These are phyloP conservation scores for Quercus cerris DNA, from an alignment of 306 rosid species.

Conservation along the genomic window DNA sequence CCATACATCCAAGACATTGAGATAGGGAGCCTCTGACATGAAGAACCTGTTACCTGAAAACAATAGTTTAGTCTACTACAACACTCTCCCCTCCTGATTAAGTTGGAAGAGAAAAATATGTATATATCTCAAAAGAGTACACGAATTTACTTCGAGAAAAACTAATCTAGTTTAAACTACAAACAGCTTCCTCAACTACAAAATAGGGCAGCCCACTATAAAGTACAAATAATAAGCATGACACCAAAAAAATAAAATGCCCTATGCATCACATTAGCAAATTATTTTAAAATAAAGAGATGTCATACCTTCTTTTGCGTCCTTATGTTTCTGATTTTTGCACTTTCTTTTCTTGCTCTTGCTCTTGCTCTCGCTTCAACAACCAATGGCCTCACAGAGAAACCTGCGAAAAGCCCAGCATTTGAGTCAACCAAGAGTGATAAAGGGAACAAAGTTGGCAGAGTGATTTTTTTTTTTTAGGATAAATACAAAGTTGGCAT, in stretches of 20 bases:
- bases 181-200: not conserved
- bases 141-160: not conserved
- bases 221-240: not conserved
- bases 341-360: slow-evolving; percentile 55
- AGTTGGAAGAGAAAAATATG: not conserved
- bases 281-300: not conserved
- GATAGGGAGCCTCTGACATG: not conserved
- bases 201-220: not conserved
- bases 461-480: not conserved
- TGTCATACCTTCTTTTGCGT: slow-evolving; percentile 60
- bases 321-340: slow-evolving; percentile 66
- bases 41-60: not conserved
- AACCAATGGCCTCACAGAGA: slow-evolving; percentile 37
- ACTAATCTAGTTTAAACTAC: not conserved
- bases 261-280: not conserved
- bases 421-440: not conserved
- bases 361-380: slow-evolving; percentile 64
- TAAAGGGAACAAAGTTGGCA: not conserved
- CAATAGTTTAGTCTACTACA: not conserved
- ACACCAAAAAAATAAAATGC: not conserved
- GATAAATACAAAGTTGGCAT: not conserved
- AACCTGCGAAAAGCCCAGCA: slow-evolving; percentile 36
- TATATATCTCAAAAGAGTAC: too few species aligned
- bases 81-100: not conserved
- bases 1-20: not conserved